Evolutionary conservation across 1,139 yeast genomes (phyloP).

Genomic region (Eremothecium coryli): DNA sequence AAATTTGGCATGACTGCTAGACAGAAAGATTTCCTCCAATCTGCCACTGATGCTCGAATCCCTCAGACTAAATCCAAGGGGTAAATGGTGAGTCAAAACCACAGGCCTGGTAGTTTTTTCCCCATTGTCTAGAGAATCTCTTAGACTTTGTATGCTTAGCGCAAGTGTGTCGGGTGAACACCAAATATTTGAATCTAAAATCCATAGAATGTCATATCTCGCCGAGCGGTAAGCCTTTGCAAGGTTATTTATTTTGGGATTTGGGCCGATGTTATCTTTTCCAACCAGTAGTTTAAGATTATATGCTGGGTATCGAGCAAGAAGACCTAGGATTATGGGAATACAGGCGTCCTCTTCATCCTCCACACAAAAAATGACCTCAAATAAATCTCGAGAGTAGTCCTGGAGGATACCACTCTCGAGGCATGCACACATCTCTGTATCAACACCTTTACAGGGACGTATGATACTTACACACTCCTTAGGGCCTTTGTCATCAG

Average conservation of each 20-base stretch:
- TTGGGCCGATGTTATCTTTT: conserved; percentile 62
- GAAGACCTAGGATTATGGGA: conserved; percentile 43
- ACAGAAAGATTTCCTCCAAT: conserved; percentile 77
- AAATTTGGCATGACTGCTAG: conserved; percentile 78
- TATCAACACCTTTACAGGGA: conserved; percentile 79
- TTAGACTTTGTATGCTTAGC: conserved; percentile 55
- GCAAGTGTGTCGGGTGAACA: conserved; percentile 54
- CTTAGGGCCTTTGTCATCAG: conserved; percentile 17
- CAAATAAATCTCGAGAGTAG: conserved; percentile 51
- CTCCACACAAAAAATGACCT: conserved; percentile 70
- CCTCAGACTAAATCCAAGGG: conserved; percentile 45
- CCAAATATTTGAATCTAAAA: conserved; percentile 85
- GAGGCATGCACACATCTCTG: conserved; percentile 61
- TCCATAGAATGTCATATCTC: conserved; percentile 69
- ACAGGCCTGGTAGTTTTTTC: conserved; percentile 38
- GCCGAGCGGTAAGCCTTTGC: conserved; percentile 68
- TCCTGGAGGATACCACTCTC: conserved; percentile 60
- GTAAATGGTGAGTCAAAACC: conserved; percentile 72
- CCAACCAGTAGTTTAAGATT: conserved; percentile 49
- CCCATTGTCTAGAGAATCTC: conserved; percentile 43
- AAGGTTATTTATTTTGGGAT: conserved; percentile 80
- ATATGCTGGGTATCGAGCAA: conserved; percentile 46
- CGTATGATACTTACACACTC: conserved; percentile 75
- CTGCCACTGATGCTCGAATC: conserved; percentile 43
- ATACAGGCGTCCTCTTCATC: conserved; percentile 55